These are phyloP conservation scores for Metarhizium brunneum DNA, from an alignment of 2,329 filamentous ascomycete species.

Conservation along the genomic window DNA sequence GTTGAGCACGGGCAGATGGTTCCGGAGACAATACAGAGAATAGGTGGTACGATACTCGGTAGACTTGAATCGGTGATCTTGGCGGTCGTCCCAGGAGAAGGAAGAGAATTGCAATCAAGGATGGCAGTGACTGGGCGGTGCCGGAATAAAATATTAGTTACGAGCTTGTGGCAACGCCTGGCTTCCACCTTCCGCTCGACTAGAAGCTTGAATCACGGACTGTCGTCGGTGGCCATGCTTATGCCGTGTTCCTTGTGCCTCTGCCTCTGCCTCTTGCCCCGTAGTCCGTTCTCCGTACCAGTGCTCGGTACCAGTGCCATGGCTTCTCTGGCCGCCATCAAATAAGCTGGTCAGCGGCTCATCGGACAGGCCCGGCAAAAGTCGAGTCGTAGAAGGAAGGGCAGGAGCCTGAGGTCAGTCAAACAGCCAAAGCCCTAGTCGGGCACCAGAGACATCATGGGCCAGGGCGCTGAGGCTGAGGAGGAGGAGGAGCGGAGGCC, in stretches of 20 bases:
- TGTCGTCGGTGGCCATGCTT: neutral
- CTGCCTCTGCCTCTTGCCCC: no score
- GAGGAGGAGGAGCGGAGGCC: conserved; percentile 2
- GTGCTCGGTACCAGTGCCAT: no score
- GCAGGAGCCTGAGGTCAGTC: neutral
- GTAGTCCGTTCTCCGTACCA: no score
- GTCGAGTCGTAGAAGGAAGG: neutral
- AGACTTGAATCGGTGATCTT: neutral
- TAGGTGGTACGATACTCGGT: neutral
- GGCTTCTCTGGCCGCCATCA: neutral
- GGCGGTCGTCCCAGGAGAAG: neutral
- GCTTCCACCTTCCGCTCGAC: neutral
- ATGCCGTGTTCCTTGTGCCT: no score
- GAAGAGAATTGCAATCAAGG: neutral
- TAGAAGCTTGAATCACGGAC: neutral
- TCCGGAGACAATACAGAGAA: neutral
- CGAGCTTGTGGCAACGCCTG: neutral
- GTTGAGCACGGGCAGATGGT: neutral
- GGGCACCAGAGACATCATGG: neutral
- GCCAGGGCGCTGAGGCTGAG: neutral
- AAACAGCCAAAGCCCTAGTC: neutral
- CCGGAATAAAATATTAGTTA: neutral
- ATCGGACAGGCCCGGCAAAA: neutral
- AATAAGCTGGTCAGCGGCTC: neutral
- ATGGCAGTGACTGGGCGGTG: neutral